phyloP scores from a whole-genome alignment of 2,329 filamentous ascomycete species.

The Zasmidium cellare region DNA sequence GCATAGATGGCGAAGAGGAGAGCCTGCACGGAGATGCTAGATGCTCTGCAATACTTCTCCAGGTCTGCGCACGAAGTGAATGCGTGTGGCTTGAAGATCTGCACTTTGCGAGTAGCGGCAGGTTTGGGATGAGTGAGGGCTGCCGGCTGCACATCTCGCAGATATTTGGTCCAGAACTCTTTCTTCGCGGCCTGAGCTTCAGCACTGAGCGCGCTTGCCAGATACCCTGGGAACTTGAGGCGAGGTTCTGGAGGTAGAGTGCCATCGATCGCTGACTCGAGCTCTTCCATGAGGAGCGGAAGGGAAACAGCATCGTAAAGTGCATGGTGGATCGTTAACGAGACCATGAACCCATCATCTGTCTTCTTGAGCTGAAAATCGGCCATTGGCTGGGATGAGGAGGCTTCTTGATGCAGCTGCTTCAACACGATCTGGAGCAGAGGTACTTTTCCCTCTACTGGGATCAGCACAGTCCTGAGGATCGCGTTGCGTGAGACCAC shows the following conservation, averaged over 20 bases:
- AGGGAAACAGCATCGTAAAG: constrained; percentile 86
- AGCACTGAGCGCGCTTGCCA: constrained; percentile 35
- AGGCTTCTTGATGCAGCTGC: constrained; percentile 36
- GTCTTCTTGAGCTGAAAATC: constrained; percentile 20
- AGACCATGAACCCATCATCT: constrained; percentile 26
- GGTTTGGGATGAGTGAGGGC: constrained; percentile 19
- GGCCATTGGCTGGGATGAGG: constrained; percentile 28
- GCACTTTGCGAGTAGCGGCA: constrained; percentile 29
- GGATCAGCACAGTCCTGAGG: constrained; percentile 67
- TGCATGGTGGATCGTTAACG: constrained; percentile 72
- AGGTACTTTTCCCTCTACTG: constrained; percentile 43
- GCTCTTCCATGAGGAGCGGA: constrained; percentile 58
- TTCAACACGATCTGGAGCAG: constrained; percentile 62
- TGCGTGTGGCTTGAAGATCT: constrained; percentile 53
- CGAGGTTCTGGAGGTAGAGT: background rate
- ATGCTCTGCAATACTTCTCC: constrained; percentile 43
- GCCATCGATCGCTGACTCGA: constrained; percentile 42
- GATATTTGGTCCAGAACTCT: constrained; percentile 54
- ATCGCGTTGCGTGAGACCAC: constrained; percentile 61
- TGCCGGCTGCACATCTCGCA: constrained; percentile 32
- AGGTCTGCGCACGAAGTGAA: constrained; percentile 45
- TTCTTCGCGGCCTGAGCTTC: constrained; percentile 28
- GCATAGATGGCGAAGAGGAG: constrained; percentile 74
- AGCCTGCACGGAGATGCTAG: constrained; percentile 69
- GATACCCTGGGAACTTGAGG: constrained; percentile 42